A percentile compares a stretch with the other conserved stretches of the same genome.
Evolutionary conservation across 1,139 yeast species (phyloP).

Genomic region (Sugiyamaella pinicola): DNA sequence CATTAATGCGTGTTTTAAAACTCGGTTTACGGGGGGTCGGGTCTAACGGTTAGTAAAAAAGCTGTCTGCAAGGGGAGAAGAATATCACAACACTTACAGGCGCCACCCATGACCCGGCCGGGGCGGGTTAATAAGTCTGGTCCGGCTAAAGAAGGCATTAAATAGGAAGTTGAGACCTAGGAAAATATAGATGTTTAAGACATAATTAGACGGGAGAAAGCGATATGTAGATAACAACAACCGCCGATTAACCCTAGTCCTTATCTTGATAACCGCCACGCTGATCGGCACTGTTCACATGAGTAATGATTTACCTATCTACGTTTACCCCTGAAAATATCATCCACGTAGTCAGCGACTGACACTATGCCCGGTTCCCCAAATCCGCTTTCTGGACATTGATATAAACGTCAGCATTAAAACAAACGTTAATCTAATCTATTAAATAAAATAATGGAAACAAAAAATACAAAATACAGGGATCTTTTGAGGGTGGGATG

Average conservation of each 20-base stretch:
- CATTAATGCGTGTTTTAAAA: neutral
- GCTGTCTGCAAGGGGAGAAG: neutral
- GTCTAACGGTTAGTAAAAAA: constrained; percentile 10
- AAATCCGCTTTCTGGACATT: no score
- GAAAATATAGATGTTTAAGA: no score
- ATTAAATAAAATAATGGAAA: neutral
- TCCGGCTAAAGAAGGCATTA: constrained; percentile 10
- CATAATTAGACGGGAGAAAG: no score
- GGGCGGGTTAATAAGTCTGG: constrained; percentile 3
- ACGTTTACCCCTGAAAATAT: no score
- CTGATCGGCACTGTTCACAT: neutral
- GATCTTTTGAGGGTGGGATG: neutral
- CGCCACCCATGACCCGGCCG: constrained; percentile 10
- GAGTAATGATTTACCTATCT: no score
- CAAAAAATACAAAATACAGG: neutral
- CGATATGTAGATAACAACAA: constrained; percentile 6
- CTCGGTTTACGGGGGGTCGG: constrained; percentile 13
- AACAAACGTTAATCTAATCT: neutral
- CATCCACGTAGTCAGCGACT: no score
- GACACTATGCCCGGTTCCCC: no score
- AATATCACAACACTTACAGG: neutral
- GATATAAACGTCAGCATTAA: neutral
- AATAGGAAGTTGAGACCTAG: no score
- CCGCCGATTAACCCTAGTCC: constrained; percentile 13
- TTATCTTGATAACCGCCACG: constrained; percentile 3